phyloP scores from a whole-genome alignment of 1,139 yeast species.

The Magnusiomyces tetraspermus region DNA sequence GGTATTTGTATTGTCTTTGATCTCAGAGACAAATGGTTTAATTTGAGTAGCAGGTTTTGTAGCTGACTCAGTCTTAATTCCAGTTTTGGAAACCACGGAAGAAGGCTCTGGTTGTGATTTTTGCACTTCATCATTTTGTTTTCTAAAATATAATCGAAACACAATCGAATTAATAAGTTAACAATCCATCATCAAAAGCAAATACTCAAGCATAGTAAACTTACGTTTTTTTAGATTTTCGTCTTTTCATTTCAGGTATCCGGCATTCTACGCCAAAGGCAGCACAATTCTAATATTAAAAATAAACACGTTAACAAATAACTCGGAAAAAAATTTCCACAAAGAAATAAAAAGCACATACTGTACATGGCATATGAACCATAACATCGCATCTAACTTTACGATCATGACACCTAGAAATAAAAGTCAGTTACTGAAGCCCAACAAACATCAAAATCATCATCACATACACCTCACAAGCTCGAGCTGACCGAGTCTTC shows the following conservation, averaged over 20 bases:
- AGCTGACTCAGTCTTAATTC: not conserved
- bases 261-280: constrained; percentile 69
- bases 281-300: constrained; percentile 42
- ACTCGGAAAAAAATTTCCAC: not conserved
- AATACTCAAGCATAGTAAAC: too few relatives aligned
- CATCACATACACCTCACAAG: constrained; percentile 30
- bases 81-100: not conserved
- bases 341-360: constrained; percentile 16
- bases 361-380: constrained; percentile 63
- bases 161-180: not conserved
- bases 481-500: constrained; percentile 27
- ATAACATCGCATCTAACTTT: constrained; percentile 65
- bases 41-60: not conserved
- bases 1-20: not conserved
- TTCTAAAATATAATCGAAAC: not conserved
- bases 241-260: constrained; percentile 42
- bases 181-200: not conserved
- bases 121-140: not conserved
- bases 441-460: not conserved
- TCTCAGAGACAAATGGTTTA: not conserved
- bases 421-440: not conserved
- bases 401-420: constrained; percentile 46
- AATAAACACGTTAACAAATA: not conserved
- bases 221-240: constrained; percentile 10
- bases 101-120: not conserved